phyloP scores from a whole-genome alignment of 352 stramenopile species.

The Pythium phragmiticola region DNA sequence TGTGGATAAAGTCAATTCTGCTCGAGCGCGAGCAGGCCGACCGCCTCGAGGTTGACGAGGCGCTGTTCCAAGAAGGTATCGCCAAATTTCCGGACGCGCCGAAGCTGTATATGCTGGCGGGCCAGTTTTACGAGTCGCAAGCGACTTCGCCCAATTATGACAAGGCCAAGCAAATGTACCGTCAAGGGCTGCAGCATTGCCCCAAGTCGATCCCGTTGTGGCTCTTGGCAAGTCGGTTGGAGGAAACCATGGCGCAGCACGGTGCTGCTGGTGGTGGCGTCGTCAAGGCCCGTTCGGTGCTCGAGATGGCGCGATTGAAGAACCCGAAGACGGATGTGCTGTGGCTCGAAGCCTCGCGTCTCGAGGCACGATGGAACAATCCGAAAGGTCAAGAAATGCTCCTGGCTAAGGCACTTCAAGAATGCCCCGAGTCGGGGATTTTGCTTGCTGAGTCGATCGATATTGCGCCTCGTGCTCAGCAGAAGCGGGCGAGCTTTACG shows the following conservation, averaged over 20 bases:
- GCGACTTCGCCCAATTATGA: constrained; percentile 50
- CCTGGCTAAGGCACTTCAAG: constrained; percentile 96
- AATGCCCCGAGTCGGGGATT: constrained; percentile 94
- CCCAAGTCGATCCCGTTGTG: constrained; percentile 93
- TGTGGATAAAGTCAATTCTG: constrained; percentile 99
- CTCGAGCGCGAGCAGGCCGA: constrained; percentile 91
- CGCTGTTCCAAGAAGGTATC: constrained; percentile 91
- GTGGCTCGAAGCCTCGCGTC: constrained; percentile 95
- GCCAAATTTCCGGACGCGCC: constrained; percentile 89
- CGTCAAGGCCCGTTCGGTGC: constrained; percentile 95
- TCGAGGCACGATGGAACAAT: constrained; percentile 93
- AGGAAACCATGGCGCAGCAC: constrained; percentile 76
- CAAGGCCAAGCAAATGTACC: constrained; percentile 90
- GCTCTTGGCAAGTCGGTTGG: constrained; percentile 92
- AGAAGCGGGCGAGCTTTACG: constrained; percentile 95
- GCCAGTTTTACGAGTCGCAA: constrained; percentile 87
- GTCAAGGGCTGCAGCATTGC: constrained; percentile 91
- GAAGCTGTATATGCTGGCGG: constrained; percentile 99
- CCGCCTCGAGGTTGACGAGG: constrained; percentile 59
- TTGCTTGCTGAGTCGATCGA: constrained; percentile 96
- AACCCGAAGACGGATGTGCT: constrained; percentile 93
- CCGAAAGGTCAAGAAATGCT: constrained; percentile 94
- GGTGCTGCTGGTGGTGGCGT: constrained; percentile 45
- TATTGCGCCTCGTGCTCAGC: constrained; percentile 91
- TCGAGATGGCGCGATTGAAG: constrained; percentile 96